A percentile compares a stretch with the other conserved stretches of the same genome.
Evolutionary conservation across 305 asterid species (phyloP).

Genomic region (Solanum hybrid): DNA sequence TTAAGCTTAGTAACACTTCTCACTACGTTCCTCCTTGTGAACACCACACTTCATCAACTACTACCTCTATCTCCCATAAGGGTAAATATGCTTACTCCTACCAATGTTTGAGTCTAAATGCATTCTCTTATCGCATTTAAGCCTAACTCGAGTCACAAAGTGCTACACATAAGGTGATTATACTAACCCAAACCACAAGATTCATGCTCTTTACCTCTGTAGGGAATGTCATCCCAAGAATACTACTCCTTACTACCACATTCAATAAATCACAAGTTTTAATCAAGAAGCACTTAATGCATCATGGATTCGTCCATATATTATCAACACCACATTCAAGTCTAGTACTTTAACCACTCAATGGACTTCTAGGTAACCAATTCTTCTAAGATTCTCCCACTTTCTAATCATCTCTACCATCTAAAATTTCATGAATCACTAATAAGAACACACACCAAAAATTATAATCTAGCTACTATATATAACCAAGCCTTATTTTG

Average conservation of each 20-base stretch:
- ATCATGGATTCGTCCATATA: neutral
- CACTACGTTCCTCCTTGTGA: neutral
- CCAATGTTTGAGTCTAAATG: neutral
- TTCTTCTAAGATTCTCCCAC: neutral
- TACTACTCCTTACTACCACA: neutral
- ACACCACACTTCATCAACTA: neutral
- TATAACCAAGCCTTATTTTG: neutral
- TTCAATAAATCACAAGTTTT: neutral
- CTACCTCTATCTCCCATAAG: neutral
- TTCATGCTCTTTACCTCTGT: neutral
- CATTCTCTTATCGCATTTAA: neutral
- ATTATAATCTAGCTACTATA: neutral
- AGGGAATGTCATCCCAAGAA: neutral
- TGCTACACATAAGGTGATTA: neutral
- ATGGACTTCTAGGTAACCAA: neutral
- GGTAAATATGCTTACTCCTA: neutral
- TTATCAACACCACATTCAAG: neutral
- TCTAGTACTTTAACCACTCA: neutral
- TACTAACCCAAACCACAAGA: neutral
- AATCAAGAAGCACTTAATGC: neutral
- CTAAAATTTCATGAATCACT: neutral
- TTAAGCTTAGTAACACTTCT: neutral
- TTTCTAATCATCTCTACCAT: neutral
- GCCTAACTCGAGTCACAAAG: neutral
- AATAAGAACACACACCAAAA: neutral